Conservation (phyloP, 2,329 filamentous ascomycete species). For the Drechslerella stenobrocha region DNA sequence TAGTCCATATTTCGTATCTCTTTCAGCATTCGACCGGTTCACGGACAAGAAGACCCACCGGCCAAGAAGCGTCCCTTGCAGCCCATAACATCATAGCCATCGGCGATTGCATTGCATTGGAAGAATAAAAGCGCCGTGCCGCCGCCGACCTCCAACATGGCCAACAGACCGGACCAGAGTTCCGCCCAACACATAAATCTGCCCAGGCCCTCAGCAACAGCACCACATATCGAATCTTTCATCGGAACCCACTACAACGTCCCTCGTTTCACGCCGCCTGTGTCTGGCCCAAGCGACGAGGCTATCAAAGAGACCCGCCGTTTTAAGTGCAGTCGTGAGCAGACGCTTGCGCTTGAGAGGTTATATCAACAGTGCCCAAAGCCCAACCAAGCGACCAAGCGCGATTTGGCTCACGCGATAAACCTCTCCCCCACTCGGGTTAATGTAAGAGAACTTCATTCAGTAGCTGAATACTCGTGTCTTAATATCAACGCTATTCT, state of each 20-base stretch:
- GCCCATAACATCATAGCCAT: constrained; percentile 44
- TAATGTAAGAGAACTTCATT: constrained; percentile 23
- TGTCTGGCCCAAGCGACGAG: constrained; percentile 42
- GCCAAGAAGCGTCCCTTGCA: constrained; percentile 37
- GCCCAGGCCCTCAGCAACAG: constrained; percentile 22
- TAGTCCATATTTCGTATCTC: too few relatives aligned
- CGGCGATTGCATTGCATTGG: too few relatives aligned
- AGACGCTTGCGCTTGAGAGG: constrained; percentile 44
- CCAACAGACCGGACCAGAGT: constrained; percentile 33
- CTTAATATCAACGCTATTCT: background rate
- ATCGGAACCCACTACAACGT: constrained; percentile 34
- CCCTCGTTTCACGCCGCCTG: constrained; percentile 42
- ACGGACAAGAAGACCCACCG: too few relatives aligned
- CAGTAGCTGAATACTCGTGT: background rate
- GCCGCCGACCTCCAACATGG: constrained; percentile 18
- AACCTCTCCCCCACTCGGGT: constrained; percentile 46
- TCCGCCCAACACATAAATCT: constrained; percentile 43
- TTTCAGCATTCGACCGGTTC: too few relatives aligned
- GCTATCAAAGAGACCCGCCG: constrained; percentile 42
- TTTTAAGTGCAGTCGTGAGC: constrained; percentile 46
- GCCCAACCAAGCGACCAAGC: constrained; percentile 42
- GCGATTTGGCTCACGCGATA: constrained; percentile 40
- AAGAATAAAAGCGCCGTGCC: constrained; percentile 46
- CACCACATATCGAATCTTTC: constrained; percentile 39
- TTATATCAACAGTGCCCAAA: constrained; percentile 46